Evolutionary conservation across 306 rosid genomes (phyloP).

Genomic region (Ormosia semicastrata): DNA sequence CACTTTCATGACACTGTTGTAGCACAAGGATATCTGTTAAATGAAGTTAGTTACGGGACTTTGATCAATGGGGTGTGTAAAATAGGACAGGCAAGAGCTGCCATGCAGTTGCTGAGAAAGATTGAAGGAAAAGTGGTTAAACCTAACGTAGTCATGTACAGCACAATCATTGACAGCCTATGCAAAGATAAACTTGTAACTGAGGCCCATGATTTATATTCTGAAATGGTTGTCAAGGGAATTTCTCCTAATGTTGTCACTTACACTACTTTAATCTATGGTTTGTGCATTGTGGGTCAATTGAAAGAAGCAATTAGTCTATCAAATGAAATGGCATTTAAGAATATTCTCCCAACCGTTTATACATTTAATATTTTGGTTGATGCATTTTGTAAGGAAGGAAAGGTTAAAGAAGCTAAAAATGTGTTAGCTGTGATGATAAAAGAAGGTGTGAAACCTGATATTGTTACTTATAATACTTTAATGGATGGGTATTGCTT

Average conservation of each 20-base stretch:
- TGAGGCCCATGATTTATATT: background rate
- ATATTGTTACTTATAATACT: constrained; percentile 18
- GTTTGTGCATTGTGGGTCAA: background rate
- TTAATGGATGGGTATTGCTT: constrained; percentile 25
- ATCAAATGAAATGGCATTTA: constrained; percentile 17
- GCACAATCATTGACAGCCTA: constrained; percentile 2
- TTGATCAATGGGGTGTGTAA: background rate
- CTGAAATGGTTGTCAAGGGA: constrained; percentile 18
- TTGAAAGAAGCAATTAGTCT: constrained; percentile 19
- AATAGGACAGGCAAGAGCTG: background rate
- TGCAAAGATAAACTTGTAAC: constrained; percentile 7
- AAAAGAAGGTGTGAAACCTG: background rate
- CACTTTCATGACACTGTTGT: background rate
- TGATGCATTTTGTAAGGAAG: constrained; percentile 17
- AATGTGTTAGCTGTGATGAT: background rate
- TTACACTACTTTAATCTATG: background rate
- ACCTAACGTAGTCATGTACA: background rate
- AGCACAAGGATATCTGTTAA: background rate
- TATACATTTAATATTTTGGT: background rate
- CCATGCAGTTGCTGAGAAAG: background rate
- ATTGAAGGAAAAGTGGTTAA: background rate
- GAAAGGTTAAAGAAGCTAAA: background rate
- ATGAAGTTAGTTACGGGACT: background rate
- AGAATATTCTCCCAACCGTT: background rate
- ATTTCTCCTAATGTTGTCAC: constrained; percentile 1